Evolutionary conservation across 768 basidiomycete species (phyloP).

Genomic region (Lentinula edodes): DNA sequence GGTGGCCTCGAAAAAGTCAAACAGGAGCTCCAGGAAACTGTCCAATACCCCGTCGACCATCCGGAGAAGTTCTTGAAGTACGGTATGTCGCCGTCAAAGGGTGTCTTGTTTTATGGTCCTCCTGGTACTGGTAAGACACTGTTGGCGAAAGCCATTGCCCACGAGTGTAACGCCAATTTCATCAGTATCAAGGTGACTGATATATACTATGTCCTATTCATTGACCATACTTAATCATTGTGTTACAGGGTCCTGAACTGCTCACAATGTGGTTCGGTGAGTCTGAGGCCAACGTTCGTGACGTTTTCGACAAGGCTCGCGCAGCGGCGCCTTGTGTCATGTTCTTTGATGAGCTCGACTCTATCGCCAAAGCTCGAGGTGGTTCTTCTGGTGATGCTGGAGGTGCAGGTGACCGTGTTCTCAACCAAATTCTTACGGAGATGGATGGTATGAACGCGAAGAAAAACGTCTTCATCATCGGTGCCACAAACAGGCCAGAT

Average conservation of each 20-base stretch:
- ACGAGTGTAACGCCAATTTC: constrained; percentile 99
- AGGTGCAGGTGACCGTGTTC: constrained; percentile 95
- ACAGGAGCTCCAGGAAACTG: constrained; percentile 97
- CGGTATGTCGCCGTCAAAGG: constrained; percentile 99
- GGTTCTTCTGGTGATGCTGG: constrained; percentile 82
- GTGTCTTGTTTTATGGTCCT: constrained; percentile 99
- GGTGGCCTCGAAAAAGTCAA: constrained; percentile 99
- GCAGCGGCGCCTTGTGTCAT: constrained; percentile 99
- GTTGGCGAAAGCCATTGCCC: constrained; percentile 97
- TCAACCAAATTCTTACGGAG: constrained; percentile 96
- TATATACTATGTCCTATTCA: neutral
- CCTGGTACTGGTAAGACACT: constrained; percentile 99
- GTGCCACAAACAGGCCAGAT: constrained; percentile 94
- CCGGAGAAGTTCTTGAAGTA: constrained; percentile 99
- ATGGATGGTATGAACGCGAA: constrained; percentile 99
- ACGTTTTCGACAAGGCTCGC: constrained; percentile 99
- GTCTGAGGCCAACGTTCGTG: constrained; percentile 99
- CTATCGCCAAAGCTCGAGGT: constrained; percentile 97
- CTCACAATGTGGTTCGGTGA: constrained; percentile 99
- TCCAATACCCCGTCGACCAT: constrained; percentile 99
- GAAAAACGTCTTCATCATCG: constrained; percentile 99
- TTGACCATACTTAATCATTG: constrained; percentile 10
- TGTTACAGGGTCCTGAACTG: constrained; percentile 79
- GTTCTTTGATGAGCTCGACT: constrained; percentile 99
- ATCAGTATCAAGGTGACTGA: constrained; percentile 87